Conservation (phyloP, 1,284 basidiomycete species). For the Puccinia novopanici region DNA sequence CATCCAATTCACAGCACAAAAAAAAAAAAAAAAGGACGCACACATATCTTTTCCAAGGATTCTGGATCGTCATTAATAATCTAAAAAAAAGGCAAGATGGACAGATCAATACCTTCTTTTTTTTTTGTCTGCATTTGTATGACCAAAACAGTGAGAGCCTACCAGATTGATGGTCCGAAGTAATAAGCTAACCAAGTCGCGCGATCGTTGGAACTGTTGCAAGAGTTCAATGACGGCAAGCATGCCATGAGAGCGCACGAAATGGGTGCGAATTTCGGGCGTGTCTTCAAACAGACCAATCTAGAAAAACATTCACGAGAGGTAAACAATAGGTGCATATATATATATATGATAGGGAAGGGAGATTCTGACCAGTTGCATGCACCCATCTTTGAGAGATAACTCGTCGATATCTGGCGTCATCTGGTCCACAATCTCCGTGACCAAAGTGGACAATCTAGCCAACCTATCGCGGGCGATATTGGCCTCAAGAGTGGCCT, state of each 20-base stretch:
- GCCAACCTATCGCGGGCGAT: conserved; percentile 87
- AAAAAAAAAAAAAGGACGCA: conserved; percentile 59
- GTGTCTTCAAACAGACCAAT: conserved; percentile 75
- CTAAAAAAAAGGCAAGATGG: conserved; percentile 61
- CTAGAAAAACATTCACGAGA: conserved; percentile 61
- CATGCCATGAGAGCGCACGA: conserved; percentile 90
- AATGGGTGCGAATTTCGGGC: conserved; percentile 84
- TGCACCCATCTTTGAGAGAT: conserved; percentile 76
- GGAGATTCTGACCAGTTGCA: conserved; percentile 71
- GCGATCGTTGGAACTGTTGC: conserved; percentile 70
- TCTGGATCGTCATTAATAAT: conserved; percentile 81
- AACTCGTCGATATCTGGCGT: conserved; percentile 76
- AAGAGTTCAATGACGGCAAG: conserved; percentile 88
- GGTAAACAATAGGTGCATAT: neutral
- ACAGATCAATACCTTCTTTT: neutral
- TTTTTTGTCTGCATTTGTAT: too few species aligned
- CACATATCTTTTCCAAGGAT: conserved; percentile 90
- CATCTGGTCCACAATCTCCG: conserved; percentile 80
- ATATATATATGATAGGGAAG: neutral
- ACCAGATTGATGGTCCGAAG: conserved; percentile 88
- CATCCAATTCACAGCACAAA: conserved; percentile 36
- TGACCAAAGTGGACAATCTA: conserved; percentile 75
- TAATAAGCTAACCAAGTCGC: conserved; percentile 79
- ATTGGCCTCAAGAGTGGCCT: conserved; percentile 73
- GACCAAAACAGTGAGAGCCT: conserved; percentile 6